Percentiles rank a stretch among this genome's conserved stretches.
Conservation (phyloP, 2,329 filamentous ascomycete genomes). For the Paramyrothecium sp. region DNA sequence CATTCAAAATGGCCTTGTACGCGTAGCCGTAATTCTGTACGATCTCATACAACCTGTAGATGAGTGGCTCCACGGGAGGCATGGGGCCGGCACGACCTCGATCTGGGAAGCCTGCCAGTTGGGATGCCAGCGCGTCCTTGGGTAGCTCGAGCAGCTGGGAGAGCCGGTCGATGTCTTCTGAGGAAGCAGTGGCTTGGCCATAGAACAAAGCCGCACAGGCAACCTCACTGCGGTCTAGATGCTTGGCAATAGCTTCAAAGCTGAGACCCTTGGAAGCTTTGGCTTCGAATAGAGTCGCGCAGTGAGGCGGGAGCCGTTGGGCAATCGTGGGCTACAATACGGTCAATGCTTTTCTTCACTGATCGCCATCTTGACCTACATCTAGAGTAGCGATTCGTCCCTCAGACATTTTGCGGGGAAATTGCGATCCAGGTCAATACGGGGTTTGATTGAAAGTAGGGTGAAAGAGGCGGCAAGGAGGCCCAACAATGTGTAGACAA, state of each 20-base stretch:
- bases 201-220: slow-evolving; percentile 89
- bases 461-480: too few species aligned
- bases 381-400: slow-evolving; percentile 29
- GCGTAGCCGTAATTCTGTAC: slow-evolving; percentile 97
- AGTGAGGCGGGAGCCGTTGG: slow-evolving; percentile 68
- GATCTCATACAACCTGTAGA: slow-evolving; percentile 91
- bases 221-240: slow-evolving; percentile 77
- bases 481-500: too few species aligned
- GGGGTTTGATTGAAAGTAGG: too few species aligned
- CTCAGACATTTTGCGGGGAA: neutral
- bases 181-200: slow-evolving; percentile 73
- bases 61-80: slow-evolving; percentile 43
- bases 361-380: slow-evolving; percentile 23
- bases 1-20: slow-evolving; percentile 92
- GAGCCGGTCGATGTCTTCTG: slow-evolving; percentile 66
- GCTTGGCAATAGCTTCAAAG: slow-evolving; percentile 75
- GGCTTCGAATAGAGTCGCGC: slow-evolving; percentile 66
- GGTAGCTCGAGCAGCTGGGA: slow-evolving; percentile 63
- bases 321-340: slow-evolving; percentile 58
- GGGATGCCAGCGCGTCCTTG: slow-evolving; percentile 52
- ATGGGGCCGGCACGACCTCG: slow-evolving; percentile 61
- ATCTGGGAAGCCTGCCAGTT: slow-evolving; percentile 75
- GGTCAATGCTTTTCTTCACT: too few species aligned
- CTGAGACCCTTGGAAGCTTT: slow-evolving; percentile 74
- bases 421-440: too few species aligned